Percentiles rank a stretch among this genome's conserved stretches.
Evolutionary conservation across 176 grass and related monocot genomes (phyloP).

Genomic region (Avena eriantha): DNA sequence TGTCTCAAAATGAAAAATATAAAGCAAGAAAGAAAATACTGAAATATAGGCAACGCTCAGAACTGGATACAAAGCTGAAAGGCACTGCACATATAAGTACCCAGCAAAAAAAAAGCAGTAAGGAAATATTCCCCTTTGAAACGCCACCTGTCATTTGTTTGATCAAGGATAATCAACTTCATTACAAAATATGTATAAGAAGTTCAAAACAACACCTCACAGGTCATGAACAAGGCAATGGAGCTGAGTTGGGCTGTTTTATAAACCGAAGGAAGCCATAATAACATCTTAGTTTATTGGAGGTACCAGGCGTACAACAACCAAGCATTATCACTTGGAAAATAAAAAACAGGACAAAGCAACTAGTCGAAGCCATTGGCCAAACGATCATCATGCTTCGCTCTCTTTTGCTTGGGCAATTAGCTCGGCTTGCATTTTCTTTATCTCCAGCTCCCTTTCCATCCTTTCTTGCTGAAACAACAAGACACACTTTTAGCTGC

Average conservation of each 20-base stretch:
- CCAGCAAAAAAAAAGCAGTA: background rate
- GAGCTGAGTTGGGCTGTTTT: background rate
- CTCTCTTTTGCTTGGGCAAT: slow-evolving; percentile 58
- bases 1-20: no score
- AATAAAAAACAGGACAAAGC: slow-evolving; percentile 40
- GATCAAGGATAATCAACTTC: background rate
- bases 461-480: slow-evolving; percentile 69
- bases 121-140: background rate
- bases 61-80: background rate
- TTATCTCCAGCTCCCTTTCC: slow-evolving; percentile 69
- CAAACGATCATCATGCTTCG: slow-evolving; percentile 52
- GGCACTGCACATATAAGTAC: background rate
- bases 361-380: slow-evolving; percentile 19
- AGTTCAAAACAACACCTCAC: slow-evolving; percentile 37
- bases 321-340: slow-evolving; percentile 44
- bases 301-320: slow-evolving; percentile 40
- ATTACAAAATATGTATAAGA: slow-evolving; percentile 1
- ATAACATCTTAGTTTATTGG: slow-evolving; percentile 47
- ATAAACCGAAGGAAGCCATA: slow-evolving; percentile 33
- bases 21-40: background rate
- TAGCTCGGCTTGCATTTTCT: slow-evolving; percentile 59
- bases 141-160: slow-evolving; percentile 10
- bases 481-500: slow-evolving; percentile 26
- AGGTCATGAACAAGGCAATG: slow-evolving; percentile 9
- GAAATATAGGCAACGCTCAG: background rate